Base-by-base conservation (phyloP, 129 eudicot species). In the Artemisia tridentata region DNA sequence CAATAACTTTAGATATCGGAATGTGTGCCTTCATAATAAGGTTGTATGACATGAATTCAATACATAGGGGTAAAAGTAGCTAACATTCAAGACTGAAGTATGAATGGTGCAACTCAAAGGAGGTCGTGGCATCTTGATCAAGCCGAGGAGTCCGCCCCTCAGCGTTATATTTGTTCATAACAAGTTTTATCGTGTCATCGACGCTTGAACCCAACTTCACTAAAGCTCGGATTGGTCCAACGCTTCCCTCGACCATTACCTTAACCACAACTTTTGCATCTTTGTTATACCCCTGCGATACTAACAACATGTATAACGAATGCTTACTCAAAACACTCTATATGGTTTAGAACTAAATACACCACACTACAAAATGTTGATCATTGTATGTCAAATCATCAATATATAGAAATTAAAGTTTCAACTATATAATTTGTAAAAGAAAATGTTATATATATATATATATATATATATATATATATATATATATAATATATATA, bases 221-320 rank as follows among this genome's bases (percentile, higher is more conserved):
- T 88, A 92, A 80, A 7, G 91, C 72, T 49, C 85, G 73, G 13
- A 91, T 71, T 5, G 97, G 90, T 25, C 97, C 97, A 18, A 95
- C 85, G 29, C 97, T 91, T 71, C 96, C 92, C 62, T 84, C 93
- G 3, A 91, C 88, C 14, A 78, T 86, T 65, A 88, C 97, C 79
- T 84, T 91, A 34, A 91, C 85, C 74, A 86, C 86, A 66, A 88
- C 97, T 75, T 88, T 91, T 29, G 90, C 75, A 62, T 91, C 91
- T 72, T 67, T 84, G 25, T 80, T 73, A 69, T 84, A 89, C 3
- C 80, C 72, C 96, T 91, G 82, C 75, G 47, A 31, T 63, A 29
- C 52, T 18, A 51, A 63, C 49, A 31, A 73, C 61, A 72, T 48
- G 69, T 72, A 56, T 11, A 18, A 14, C 45, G 23, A 56, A 38